Evolutionary conservation across 1,139 yeast species (phyloP), one percentile per base, ranked within the genome.

Genomic region (Diutina scorzettiae): DNA sequence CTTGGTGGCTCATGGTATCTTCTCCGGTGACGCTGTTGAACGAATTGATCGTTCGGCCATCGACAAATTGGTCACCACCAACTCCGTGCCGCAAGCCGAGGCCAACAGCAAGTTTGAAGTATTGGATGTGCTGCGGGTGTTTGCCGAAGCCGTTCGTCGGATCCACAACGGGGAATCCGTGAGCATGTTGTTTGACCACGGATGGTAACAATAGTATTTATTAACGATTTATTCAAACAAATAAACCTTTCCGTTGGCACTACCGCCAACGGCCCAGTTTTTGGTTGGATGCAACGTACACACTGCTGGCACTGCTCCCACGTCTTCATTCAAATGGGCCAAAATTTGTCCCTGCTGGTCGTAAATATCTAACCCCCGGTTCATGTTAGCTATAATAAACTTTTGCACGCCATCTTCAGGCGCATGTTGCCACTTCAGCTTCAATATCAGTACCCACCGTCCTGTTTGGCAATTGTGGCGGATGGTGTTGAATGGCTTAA

Each of bases 401-500:
- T 89, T 87, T 48, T 86, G 84, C 27, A 76, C 67, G 2, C 81
- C 79, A 51, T 85, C 95, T 25, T 59, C 63, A 0, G 95, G 94
- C 16, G 64, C 56, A 2, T 57, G 51, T 46, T 85, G 95, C 93
- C 96, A 91, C 52, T 77, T 72, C 0, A 96, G 78, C 53, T 87
- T 86, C 44, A 91, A 64, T 42, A 91, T 89, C 1, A 95, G 81
- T 1, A 91, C 95, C 98, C 98, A 91, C 48, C 95, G 66, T 0
- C 98, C 97, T 0, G 96, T 82, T 58, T 89, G 95, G 61, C 97
- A 91, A 53, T 89, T 89, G 57, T 91, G 97, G 47, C 73, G 75
- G 42, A 91, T 68, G 9, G 75, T 75, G 24, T 74, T 70, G 30
- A 70, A 56, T 0, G 95, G 93, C 11, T 52, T 55, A 25, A 86